Conservation (phyloP, 139 green algal species). For the Coelastrella sp. region DNA sequence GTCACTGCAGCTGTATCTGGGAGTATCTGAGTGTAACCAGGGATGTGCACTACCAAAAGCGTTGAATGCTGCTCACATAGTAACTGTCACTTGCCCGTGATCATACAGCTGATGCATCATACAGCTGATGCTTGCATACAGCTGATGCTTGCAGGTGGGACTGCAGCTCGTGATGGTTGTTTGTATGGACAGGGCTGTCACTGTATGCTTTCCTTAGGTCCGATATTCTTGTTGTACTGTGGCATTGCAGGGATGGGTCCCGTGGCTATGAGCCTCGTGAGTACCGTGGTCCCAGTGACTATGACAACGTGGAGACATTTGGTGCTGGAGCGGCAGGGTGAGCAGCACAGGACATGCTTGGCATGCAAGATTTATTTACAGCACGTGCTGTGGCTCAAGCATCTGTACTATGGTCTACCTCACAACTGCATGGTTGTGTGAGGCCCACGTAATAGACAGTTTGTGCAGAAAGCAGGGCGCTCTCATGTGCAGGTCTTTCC, state of each 20-base stretch:
- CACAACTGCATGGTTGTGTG: not conserved
- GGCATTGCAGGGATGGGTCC: slow-evolving; percentile 16
- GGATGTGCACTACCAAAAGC: not conserved
- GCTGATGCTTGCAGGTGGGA: no score
- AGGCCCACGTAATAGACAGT: no score
- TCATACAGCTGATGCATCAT: no score
- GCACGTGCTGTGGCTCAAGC: not conserved
- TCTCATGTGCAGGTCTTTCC: no score
- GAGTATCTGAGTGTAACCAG: no score
- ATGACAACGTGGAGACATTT: slow-evolving; percentile 51
- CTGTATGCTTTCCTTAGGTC: no score
- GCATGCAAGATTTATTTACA: not conserved
- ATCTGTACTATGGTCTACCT: not conserved
- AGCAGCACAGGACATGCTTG: not conserved
- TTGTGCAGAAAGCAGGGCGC: no score
- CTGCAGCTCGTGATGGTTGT: no score
- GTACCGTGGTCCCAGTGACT: slow-evolving; percentile 40
- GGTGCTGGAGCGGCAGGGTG: slow-evolving; percentile 35
- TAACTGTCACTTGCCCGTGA: no score
- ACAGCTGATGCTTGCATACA: no score
- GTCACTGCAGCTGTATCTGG: not conserved
- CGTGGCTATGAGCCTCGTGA: slow-evolving; percentile 39
- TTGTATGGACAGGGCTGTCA: no score
- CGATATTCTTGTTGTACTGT: not conserved
- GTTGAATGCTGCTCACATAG: no score